phyloP scores from a whole-genome alignment of 2,329 filamentous ascomycete species.

The Lomentospora prolificans region DNA sequence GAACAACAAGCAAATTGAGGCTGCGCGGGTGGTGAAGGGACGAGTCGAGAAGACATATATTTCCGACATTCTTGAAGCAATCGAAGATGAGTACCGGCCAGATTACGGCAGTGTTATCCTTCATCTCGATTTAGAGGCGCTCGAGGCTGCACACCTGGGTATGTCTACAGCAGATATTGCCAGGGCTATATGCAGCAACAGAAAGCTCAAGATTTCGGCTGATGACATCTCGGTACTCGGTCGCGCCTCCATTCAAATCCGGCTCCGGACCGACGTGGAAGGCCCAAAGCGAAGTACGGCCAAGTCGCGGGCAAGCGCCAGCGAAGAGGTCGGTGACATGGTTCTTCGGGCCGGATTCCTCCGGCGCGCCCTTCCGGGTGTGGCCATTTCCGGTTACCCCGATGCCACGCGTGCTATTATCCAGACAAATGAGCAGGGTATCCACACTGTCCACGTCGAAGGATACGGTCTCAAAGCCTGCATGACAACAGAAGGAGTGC shows the following conservation, averaged over 20 bases:
- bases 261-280: constrained; percentile 50
- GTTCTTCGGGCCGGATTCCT: constrained; percentile 75
- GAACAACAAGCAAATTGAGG: constrained; percentile 63
- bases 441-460: constrained; percentile 75
- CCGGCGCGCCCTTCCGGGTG: constrained; percentile 67
- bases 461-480: constrained; percentile 83
- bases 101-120: constrained; percentile 69
- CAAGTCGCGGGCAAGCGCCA: constrained; percentile 30
- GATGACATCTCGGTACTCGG: constrained; percentile 52
- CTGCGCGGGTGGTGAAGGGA: constrained; percentile 83
- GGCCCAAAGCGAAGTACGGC: constrained; percentile 36
- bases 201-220: constrained; percentile 68
- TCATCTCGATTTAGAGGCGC: constrained; percentile 68
- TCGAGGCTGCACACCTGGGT: constrained; percentile 74
- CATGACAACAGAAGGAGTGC: constrained; percentile 88
- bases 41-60: constrained; percentile 93
- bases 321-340: constrained; percentile 35
- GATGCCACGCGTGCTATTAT: constrained; percentile 83
- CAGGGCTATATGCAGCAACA: constrained; percentile 65
- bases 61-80: constrained; percentile 66
- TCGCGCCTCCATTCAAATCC: constrained; percentile 59
- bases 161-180: constrained; percentile 65
- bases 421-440: constrained; percentile 61
- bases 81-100: constrained; percentile 83
- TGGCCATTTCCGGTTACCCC: constrained; percentile 85